phyloP scores from a whole-genome alignment of 83 land plant species.

The Diphasiastrum complanatum region DNA sequence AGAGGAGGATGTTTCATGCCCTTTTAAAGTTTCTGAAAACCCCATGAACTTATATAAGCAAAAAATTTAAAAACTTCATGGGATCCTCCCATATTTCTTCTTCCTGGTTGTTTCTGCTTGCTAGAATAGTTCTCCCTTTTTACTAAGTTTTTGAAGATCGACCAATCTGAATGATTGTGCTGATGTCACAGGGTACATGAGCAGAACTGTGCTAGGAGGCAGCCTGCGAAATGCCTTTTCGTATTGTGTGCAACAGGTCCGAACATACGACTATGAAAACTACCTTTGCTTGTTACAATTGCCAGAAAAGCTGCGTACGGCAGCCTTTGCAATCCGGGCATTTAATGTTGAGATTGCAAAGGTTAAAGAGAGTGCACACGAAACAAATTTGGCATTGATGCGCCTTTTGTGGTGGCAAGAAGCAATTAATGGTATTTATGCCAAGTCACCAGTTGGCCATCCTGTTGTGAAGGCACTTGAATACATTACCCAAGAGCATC shows the following conservation, averaged over 20 bases:
- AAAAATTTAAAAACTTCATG: too few relatives aligned
- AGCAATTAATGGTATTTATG: slow-evolving; percentile 66
- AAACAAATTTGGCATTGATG: slow-evolving; percentile 75
- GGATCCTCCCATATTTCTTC: too few relatives aligned
- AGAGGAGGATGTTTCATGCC: too few relatives aligned
- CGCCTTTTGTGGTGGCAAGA: slow-evolving; percentile 97
- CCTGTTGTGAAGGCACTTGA: slow-evolving; percentile 70
- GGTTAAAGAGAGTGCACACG: slow-evolving; percentile 65
- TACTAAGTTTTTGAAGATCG: too few relatives aligned
- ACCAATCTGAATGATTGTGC: too few relatives aligned
- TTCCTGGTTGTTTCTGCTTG: too few relatives aligned
- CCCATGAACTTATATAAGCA: too few relatives aligned
- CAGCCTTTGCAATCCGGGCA: slow-evolving; percentile 94
- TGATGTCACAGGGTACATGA: too few relatives aligned
- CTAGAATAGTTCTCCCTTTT: too few relatives aligned
- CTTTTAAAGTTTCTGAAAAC: too few relatives aligned
- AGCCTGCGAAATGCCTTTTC: slow-evolving; percentile 69
- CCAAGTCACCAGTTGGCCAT: slow-evolving; percentile 49
- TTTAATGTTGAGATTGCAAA: slow-evolving; percentile 90
- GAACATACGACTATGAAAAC: slow-evolving; percentile 80
- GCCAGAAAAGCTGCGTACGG: slow-evolving; percentile 61
- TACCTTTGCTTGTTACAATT: slow-evolving; percentile 85
- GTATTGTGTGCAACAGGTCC: slow-evolving; percentile 72
- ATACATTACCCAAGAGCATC: slow-evolving; percentile 41
- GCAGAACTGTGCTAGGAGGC: too few relatives aligned